These are phyloP conservation scores for Bifiguratus adelaidae DNA, from an alignment of 192 early-diverging fungal genomes.

Conservation along the genomic window DNA sequence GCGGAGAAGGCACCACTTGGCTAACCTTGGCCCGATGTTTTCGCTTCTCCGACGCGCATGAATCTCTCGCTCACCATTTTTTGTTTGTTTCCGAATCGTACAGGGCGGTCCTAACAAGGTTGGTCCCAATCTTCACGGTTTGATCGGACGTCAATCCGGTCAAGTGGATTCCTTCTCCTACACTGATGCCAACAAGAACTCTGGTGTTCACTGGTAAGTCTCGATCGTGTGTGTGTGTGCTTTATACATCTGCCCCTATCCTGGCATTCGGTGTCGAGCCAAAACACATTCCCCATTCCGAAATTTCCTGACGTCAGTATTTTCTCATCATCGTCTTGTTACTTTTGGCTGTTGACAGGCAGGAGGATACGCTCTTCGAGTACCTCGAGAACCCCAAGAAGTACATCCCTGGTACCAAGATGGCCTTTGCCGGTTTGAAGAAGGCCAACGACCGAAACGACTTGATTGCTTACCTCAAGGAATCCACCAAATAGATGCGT, in stretches of 20 bases:
- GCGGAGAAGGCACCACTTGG: no score
- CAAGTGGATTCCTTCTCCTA: slow-evolving; percentile 80
- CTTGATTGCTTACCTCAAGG: slow-evolving; percentile 89
- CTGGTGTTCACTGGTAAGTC: slow-evolving; percentile 80
- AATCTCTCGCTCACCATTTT: no score
- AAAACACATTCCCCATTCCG: no score
- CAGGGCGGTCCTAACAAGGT: slow-evolving; percentile 84
- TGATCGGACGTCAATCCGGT: slow-evolving; percentile 87
- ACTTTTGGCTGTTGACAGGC: no score
- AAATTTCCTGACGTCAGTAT: no score
- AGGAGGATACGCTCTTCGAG: slow-evolving; percentile 83
- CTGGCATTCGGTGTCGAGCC: no score
- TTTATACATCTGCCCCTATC: no score
- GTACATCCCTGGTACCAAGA: slow-evolving; percentile 92
- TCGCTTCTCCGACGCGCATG: no score
- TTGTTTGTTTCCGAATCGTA: neutral
- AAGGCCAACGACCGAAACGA: slow-evolving; percentile 70
- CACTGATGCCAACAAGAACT: slow-evolving; percentile 86
- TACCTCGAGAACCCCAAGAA: slow-evolving; percentile 99
- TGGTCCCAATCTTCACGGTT: slow-evolving; percentile 91
- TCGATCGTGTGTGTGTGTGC: no score
- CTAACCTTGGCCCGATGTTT: no score
- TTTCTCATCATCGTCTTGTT: no score
- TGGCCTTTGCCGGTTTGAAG: slow-evolving; percentile 87
- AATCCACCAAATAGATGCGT: no score